phyloP scores from a whole-genome alignment of 129 eudicot species.

The Ambrosia trifida region DNA sequence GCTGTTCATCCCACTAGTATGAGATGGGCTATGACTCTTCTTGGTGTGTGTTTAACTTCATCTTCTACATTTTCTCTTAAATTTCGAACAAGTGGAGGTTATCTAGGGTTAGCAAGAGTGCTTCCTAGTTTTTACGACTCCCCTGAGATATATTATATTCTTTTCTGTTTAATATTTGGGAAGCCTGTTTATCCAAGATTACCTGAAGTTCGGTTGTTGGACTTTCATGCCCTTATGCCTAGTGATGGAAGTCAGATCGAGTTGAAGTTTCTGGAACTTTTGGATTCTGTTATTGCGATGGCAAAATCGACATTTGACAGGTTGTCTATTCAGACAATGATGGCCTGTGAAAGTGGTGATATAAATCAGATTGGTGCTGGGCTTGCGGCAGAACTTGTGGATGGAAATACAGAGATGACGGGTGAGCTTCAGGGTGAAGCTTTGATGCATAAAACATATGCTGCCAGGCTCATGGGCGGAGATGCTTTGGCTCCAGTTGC shows the following conservation, averaged over 20 bases:
- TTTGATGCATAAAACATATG: conserved; percentile 97
- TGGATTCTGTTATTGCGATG: conserved; percentile 91
- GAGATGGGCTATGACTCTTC: conserved; percentile 98
- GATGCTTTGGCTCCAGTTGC: conserved; percentile 96
- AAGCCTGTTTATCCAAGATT: conserved; percentile 93
- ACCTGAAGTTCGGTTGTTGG: conserved; percentile 95
- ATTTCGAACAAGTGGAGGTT: conserved; percentile 91
- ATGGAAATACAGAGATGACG: conserved; percentile 66
- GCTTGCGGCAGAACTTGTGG: conserved; percentile 80
- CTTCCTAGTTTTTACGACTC: conserved; percentile 96
- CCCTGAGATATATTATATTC: conserved; percentile 93
- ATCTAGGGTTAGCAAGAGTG: conserved; percentile 82
- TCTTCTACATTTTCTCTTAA: conserved; percentile 78
- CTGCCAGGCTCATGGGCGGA: conserved; percentile 99
- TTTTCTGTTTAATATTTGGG: conserved; percentile 87
- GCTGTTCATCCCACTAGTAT: conserved; percentile 98
- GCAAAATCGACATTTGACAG: conserved; percentile 90
- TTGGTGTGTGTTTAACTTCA: conserved; percentile 90
- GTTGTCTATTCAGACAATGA: conserved; percentile 68
- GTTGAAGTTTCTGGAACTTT: conserved; percentile 76
- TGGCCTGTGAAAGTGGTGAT: conserved; percentile 78
- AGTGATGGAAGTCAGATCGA: conserved; percentile 71
- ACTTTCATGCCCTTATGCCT: conserved; percentile 93
- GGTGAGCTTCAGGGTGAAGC: conserved; percentile 99
- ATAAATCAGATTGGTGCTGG: conserved; percentile 74